phyloP scores from a whole-genome alignment of 192 early-diverging fungal species.

The Coemansia sp. region DNA sequence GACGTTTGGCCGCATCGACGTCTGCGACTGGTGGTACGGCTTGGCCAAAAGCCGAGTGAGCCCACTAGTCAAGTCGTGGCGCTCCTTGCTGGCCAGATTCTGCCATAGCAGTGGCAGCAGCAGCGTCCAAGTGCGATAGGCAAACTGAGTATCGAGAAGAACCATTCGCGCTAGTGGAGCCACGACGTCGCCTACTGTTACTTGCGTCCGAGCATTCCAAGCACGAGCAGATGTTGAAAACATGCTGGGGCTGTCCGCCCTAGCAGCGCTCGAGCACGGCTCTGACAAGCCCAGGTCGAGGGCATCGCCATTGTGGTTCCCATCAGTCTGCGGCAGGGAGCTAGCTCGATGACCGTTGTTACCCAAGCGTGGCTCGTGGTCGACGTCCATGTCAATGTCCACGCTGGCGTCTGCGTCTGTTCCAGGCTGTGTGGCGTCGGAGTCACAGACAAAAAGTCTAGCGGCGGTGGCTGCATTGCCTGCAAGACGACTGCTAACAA shows the following conservation, averaged over 20 bases:
- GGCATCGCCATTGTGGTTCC: not conserved
- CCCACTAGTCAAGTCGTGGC: slow-evolving; percentile 82
- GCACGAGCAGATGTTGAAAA: not conserved
- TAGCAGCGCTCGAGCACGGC: not conserved
- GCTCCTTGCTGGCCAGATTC: slow-evolving; percentile 69
- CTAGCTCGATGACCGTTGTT: not conserved
- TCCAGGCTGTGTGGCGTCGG: not conserved
- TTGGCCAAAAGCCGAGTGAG: slow-evolving; percentile 85
- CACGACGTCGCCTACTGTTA: slow-evolving; percentile 49
- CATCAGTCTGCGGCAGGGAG: not conserved
- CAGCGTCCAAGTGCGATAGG: slow-evolving; percentile 79
- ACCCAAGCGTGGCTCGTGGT: not conserved
- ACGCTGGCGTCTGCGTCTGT: not conserved
- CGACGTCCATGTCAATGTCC: slow-evolving; percentile 31
- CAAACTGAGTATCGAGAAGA: slow-evolving; percentile 66
- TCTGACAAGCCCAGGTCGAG: not conserved
- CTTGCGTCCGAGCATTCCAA: not conserved
- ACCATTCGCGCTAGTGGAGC: slow-evolving; percentile 66
- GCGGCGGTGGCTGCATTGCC: slow-evolving; percentile 14
- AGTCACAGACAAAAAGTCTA: not conserved
- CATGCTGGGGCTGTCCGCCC: not conserved
- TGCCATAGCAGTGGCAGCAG: slow-evolving; percentile 89
- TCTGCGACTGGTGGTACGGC: slow-evolving; percentile 87
- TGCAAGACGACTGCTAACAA: slow-evolving; percentile 11
- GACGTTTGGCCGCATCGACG: slow-evolving; percentile 85